Evolutionary conservation across 23 red algal species (phyloP), one percentile per base, ranked within the genome.

Genomic region (Pyropia yezoensis): DNA sequence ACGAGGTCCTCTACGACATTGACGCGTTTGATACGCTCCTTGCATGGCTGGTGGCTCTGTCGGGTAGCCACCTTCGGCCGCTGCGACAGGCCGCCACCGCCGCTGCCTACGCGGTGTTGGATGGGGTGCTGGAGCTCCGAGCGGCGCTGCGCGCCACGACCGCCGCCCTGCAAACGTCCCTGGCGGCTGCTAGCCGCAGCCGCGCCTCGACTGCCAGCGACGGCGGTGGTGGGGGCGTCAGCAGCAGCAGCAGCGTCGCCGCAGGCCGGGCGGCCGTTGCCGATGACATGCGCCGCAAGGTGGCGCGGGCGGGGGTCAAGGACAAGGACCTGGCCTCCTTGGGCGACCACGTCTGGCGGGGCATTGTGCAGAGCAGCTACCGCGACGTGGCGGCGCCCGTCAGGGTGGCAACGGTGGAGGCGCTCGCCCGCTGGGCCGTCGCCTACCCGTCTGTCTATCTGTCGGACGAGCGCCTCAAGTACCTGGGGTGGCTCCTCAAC

Each of bases 401-500:
- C 14, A 76, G 91, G 0, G 62, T 49, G 1, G 21, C 77, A 30
- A 78, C 81, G 50, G 57, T 88, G 17, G 60, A 47, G 13, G 79
- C 83, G 7, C 70, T 96, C 53, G 77, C 76, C 15, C 66, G 68
- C 20, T 96, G 91, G 91, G 79, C 77, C 56, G 23, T 71, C 23
- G 57, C 73, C 47, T 74, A 63, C 74, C 91, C 91, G 32, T 57
- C 81, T 20, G 70, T 72, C 39, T 96, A 83, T 60, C 77, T 96
- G n/a, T 66, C 82, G 24, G 83, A 96, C 52, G 70, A 50, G 39
- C 71, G 75, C 66, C 80, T 78, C 29, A 96, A 96, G 49, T 96
- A 96, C 67, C 62, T 88, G 22, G 91, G 91, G 0, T 96, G 91
- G 91, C 63, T 96, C 57, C 53, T 96, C 9, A 82, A 72, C 19